phyloP scores from a whole-genome alignment of 176 grass and related monocot species.

The Oryza longistaminata region DNA sequence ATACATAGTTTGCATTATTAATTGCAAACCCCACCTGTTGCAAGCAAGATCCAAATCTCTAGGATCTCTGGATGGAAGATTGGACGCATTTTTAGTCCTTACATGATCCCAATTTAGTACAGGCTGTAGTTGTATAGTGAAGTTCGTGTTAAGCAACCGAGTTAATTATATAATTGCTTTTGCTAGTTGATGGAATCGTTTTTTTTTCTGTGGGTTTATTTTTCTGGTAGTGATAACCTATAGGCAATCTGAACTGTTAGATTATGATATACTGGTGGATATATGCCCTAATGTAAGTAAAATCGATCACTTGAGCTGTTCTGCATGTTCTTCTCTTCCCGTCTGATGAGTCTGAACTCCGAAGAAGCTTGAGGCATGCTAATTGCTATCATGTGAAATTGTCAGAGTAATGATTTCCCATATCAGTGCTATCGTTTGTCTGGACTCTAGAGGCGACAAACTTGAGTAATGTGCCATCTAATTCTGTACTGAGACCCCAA shows the following conservation, averaged over 20 bases:
- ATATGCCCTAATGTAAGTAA: background rate
- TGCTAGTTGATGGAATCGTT: background rate
- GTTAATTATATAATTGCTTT: background rate
- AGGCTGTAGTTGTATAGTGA: background rate
- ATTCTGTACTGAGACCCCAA: background rate
- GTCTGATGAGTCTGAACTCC: background rate
- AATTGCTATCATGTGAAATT: background rate
- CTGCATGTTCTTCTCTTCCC: background rate
- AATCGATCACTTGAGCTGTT: background rate
- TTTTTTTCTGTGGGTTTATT: background rate
- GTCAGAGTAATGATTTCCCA: too few relatives aligned
- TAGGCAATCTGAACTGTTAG: background rate
- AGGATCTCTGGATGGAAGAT: conserved; percentile 38
- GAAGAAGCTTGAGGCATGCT: background rate
- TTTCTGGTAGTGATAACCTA: background rate
- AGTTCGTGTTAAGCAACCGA: conserved; percentile 13
- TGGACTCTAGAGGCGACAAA: too few relatives aligned
- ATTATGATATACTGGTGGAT: background rate
- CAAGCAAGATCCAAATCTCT: conserved; percentile 48
- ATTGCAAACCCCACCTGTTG: conserved; percentile 10
- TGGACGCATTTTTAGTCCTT: conserved; percentile 8
- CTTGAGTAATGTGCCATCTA: background rate
- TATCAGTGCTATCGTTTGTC: too few relatives aligned
- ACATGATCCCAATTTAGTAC: conserved; percentile 28
- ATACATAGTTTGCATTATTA: conserved; percentile 14